phyloP scores from a whole-genome alignment of 331 rosid species.

The Phaseolus coccineus region DNA sequence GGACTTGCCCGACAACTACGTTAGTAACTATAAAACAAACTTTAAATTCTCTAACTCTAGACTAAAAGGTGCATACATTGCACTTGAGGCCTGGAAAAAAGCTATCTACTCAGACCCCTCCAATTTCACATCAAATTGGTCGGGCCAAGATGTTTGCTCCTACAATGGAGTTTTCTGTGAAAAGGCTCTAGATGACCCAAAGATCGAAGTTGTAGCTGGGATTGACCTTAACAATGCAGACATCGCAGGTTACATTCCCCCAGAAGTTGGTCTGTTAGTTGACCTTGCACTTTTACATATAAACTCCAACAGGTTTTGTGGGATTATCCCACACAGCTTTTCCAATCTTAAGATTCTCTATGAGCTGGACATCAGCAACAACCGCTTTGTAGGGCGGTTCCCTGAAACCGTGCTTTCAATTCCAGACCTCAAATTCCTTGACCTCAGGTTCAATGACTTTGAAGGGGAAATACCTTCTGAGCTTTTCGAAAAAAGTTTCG shows the following conservation, averaged over 20 bases:
- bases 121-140: constrained; percentile 51
- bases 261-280: constrained; percentile 53
- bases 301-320: constrained; percentile 69
- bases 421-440: constrained; percentile 49
- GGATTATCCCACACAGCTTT: constrained; percentile 59
- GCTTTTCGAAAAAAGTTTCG: constrained; percentile 49
- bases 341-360: constrained; percentile 45
- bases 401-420: constrained; percentile 39
- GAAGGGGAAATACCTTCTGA: constrained; percentile 54
- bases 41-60: constrained; percentile 33
- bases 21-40: constrained; percentile 1
- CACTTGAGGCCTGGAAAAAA: constrained; percentile 59
- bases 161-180: constrained; percentile 60
- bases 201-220: constrained; percentile 58
- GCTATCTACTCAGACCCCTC: constrained; percentile 62
- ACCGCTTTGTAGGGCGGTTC: constrained; percentile 62
- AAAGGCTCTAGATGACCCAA: constrained; percentile 41
- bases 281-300: constrained; percentile 68
- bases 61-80: constrained; percentile 57
- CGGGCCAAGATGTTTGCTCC: constrained; percentile 57
- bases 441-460: constrained; percentile 54
- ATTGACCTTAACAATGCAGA: constrained; percentile 71
- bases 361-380: constrained; percentile 66
- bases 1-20: constrained; percentile 49
- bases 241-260: constrained; percentile 65